Conservation (phyloP, 2,329 filamentous ascomycete genomes). For the Monosporascus sp. region DNA sequence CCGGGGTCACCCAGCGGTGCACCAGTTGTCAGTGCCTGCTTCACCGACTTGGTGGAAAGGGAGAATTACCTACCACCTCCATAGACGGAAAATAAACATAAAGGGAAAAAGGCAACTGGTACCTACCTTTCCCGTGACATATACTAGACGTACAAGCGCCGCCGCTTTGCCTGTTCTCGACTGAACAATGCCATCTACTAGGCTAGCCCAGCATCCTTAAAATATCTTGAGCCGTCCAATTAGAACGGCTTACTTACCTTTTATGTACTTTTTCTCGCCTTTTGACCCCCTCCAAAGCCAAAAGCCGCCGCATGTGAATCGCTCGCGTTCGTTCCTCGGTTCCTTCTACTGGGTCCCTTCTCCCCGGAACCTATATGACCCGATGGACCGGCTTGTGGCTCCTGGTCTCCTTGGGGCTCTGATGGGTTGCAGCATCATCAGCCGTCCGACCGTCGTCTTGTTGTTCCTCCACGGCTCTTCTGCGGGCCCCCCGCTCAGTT, state of each 20-base stretch:
- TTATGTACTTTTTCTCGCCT: neutral
- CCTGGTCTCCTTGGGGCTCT: constrained; percentile 12
- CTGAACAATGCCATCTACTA: neutral
- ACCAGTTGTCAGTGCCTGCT: constrained; percentile 34
- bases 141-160: constrained; percentile 3
- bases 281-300: neutral
- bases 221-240: neutral
- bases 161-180: neutral
- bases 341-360: constrained; percentile 17
- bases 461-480: neutral
- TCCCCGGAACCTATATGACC: constrained; percentile 12
- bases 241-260: neutral
- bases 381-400: constrained; percentile 18
- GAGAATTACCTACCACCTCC: too few species aligned
- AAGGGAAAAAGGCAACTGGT: constrained; percentile 2
- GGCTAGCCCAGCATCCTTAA: neutral
- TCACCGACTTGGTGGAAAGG: constrained; percentile 36
- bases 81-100: neutral
- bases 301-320: constrained; percentile 16
- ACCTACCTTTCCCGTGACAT: neutral
- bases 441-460: constrained; percentile 3
- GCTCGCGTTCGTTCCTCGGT: constrained; percentile 19
- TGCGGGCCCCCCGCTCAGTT: neutral
- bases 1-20: constrained; percentile 22
- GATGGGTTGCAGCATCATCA: neutral